Evolutionary conservation across 805 yeast genomes (phyloP).

Genomic region (Deakozyma indianensis): DNA sequence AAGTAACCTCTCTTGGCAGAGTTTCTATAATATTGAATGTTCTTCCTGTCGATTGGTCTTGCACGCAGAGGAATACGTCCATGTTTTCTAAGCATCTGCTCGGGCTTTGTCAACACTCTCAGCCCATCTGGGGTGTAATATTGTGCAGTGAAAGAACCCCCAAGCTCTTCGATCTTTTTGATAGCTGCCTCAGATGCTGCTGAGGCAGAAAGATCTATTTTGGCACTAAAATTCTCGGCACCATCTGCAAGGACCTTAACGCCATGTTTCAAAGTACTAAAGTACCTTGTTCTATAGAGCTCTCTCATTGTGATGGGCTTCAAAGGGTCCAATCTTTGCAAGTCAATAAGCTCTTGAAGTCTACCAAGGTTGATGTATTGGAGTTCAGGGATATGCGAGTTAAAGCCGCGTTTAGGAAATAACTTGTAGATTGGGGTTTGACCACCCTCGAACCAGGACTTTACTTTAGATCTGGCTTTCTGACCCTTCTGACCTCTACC

Average conservation of each 20-base stretch:
- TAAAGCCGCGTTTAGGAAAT: slow-evolving; percentile 82
- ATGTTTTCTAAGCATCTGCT: slow-evolving; percentile 47
- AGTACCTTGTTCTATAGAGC: slow-evolving; percentile 61
- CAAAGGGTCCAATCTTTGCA: slow-evolving; percentile 43
- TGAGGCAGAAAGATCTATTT: slow-evolving; percentile 68
- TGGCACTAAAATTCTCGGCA: slow-evolving; percentile 31
- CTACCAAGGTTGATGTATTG: slow-evolving; percentile 48
- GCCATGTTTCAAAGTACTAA: slow-evolving; percentile 65
- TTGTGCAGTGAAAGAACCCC: slow-evolving; percentile 60
- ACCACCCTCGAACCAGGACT: slow-evolving; percentile 96
- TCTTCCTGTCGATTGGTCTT: slow-evolving; percentile 72
- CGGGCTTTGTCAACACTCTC: slow-evolving; percentile 65
- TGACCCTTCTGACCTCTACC: slow-evolving; percentile 99
- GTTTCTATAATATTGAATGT: slow-evolving; percentile 63
- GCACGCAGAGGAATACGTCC: slow-evolving; percentile 78
- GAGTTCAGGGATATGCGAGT: slow-evolving; percentile 20
- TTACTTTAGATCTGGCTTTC: slow-evolving; percentile 84
- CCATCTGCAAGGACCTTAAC: slow-evolving; percentile 66
- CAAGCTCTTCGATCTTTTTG: slow-evolving; percentile 51
- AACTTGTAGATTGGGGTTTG: slow-evolving; percentile 82
- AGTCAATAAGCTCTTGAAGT: slow-evolving; percentile 56
- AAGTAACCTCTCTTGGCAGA: slow-evolving; percentile 66
- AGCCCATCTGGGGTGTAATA: slow-evolving; percentile 56
- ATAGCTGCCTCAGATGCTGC: slow-evolving; percentile 69
- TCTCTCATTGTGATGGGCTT: slow-evolving; percentile 51